Base-by-base conservation (phyloP, 176 grass and related monocot species). In the Saccharum spontaneum region DNA sequence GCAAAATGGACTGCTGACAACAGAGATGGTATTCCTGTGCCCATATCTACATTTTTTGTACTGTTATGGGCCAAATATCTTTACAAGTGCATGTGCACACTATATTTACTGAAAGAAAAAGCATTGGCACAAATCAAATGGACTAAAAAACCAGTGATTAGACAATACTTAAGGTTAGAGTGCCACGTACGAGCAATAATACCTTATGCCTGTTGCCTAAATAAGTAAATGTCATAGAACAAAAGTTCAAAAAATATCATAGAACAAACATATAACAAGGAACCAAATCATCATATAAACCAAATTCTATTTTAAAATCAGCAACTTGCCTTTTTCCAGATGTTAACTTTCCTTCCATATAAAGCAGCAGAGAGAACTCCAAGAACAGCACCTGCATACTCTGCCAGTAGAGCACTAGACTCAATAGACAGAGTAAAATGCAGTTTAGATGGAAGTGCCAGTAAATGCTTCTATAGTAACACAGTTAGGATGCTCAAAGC, bases 331-430 rank as follows among this genome's bases (percentile, higher is more conserved):
- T 98, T 98, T 76, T 90, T 98, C 89, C 88, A 92, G 75, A 98
- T 77, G 59, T 95, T 88, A 75, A 90, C 93, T 86, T 89, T 94
- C 77, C 93, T 84, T 90, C 97, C 93, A 88, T 96, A 96, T 76
- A 98, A 96, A 85, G 86, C 83, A 71, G 93, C 91, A 71, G 97
- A 98, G 66, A 98, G 88, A 89, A 99, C 93, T 89, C 97, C 97
- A 90, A 99, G 93, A 82, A 96, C 84, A 48, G 97, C 97, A 89
- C 97, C 97, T 72, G 97, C 90, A 82, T 99, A 99, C 84, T 99
- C 93, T 23, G 89, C 93, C 79, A 96, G 80, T 79, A 99, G 75
- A 82, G 93, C 72, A n/a, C 97, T 99, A 89, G 69, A 83, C 79
- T 83, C 89, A 90, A 86, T 45, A 78, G 80, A 68, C 69, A 88